These are phyloP conservation scores for Cytospora mali DNA, from an alignment of 2,329 filamentous ascomycete genomes.

Conservation along the genomic window DNA sequence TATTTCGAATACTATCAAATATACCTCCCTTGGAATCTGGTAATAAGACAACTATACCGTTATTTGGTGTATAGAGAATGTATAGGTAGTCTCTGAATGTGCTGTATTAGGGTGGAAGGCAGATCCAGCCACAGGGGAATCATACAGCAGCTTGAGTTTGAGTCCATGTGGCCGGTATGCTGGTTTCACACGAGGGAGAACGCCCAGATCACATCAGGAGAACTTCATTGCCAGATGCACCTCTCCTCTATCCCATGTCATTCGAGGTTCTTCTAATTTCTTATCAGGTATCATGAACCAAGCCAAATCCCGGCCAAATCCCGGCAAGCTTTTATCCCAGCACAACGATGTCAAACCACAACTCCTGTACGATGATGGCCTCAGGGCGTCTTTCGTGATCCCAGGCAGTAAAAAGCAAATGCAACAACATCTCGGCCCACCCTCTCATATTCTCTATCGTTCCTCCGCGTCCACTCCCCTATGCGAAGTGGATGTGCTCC, in stretches of 20 bases:
- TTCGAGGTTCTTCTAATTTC: background rate
- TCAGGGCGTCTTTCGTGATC: background rate
- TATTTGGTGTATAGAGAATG: too few relatives aligned
- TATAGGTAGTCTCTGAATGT: too few relatives aligned
- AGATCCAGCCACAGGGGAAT: too few relatives aligned
- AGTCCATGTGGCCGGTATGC: background rate
- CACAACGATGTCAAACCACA: slow-evolving; percentile 9
- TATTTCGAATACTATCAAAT: slow-evolving; percentile 14
- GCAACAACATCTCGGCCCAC: background rate
- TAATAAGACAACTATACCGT: too few relatives aligned
- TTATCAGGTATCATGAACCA: slow-evolving; percentile 23
- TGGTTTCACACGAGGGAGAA: background rate
- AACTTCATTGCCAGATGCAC: background rate
- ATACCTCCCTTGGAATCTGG: background rate
- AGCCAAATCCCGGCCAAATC: slow-evolving; percentile 3
- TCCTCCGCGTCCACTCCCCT: slow-evolving; percentile 12
- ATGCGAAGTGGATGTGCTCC: slow-evolving; percentile 90
- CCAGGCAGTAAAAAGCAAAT: background rate
- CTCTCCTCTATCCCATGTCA: background rate
- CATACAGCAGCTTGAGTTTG: too few relatives aligned
- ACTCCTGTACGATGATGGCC: slow-evolving; percentile 24
- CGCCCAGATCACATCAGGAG: background rate
- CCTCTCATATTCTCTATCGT: background rate
- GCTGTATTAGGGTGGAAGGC: too few relatives aligned
- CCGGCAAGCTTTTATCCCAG: background rate